Evolutionary conservation across 306 rosid species (phyloP), one percentile per base, ranked within the genome.

Genomic region (Prunus fruticosa): DNA sequence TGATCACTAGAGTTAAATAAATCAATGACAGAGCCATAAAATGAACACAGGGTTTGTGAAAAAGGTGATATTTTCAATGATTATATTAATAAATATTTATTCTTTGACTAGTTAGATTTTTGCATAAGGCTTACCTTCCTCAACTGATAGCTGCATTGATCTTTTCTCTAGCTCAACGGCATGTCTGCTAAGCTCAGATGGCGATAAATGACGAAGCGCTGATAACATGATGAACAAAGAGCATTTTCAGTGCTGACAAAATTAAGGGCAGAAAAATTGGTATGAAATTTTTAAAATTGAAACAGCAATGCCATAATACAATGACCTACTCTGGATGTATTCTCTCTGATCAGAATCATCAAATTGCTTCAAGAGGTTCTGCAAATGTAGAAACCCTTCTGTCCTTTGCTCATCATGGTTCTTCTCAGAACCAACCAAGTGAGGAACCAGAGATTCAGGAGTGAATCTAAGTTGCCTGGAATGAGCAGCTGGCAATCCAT

Each of bases 151-250:
- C 51, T 78, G 78, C 72, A 86, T 83, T 52, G 89, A 86, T 78
- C 84, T 73, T 74, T 83, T 86, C 81, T 86, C 89, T 76, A 86
- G 71, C 79, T 81, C 81, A 53, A 86, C 67, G 32, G 89, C 89
- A 72, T 78, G 81, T 32, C 74, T 78, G 89, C 81, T 86, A 28
- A 86, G 89, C 78, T 86, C 87, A 69, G 73, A 50, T 57, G 89
- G 57, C 38, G 84, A 66, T 50, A 86, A 68, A 81, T 64, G 56
- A 72, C 72, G 72, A 52, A 86, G 83, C 82, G 72, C 89, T 86
- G 57, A 19, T 0, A 78, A 56, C 74, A 12, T 20, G 18, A 64
- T 32, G 54, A 66, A 62, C 14, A 10, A 32, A 62, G 41, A 50
- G 43, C 23, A 73, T 8, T 73, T 72, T 73, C 51, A 76, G 65